Conservation (phyloP, 2,329 filamentous ascomycete species). For the Pochonia chlamydosporia region DNA sequence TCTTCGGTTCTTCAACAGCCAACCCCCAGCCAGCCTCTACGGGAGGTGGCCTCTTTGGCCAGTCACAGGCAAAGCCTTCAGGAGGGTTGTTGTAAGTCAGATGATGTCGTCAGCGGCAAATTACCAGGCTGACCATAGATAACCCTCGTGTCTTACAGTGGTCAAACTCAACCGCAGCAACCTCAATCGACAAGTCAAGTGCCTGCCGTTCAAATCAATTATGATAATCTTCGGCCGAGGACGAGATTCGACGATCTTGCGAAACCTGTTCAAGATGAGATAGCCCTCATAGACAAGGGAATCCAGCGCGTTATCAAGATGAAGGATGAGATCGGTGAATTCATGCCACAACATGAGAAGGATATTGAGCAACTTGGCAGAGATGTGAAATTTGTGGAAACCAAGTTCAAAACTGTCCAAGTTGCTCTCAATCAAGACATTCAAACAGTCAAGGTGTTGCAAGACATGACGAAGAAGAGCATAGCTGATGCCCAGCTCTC, state of each 20-base stretch:
- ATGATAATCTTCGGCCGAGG: constrained; percentile 73
- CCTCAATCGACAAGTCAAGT: constrained; percentile 42
- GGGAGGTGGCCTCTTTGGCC: constrained; percentile 24
- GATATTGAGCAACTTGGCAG: constrained; percentile 41
- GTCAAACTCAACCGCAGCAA: constrained; percentile 23
- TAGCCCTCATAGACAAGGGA: constrained; percentile 71
- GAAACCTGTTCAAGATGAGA: constrained; percentile 71
- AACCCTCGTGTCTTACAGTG: constrained; percentile 13
- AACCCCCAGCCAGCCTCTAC: constrained; percentile 13
- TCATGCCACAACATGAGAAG: constrained; percentile 50
- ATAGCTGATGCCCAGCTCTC: constrained; percentile 64
- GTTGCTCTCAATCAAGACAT: constrained; percentile 49
- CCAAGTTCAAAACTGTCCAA: constrained; percentile 39
- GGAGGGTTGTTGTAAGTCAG: constrained; percentile 26
- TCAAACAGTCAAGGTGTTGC: constrained; percentile 57
- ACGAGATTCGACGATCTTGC: constrained; percentile 89
- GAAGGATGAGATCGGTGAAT: constrained; percentile 69
- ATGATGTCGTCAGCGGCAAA: not conserved
- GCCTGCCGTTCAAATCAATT: constrained; percentile 72
- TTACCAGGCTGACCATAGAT: not conserved
- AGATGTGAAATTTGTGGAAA: constrained; percentile 43
- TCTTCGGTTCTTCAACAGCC: constrained; percentile 21
- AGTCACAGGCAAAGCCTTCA: constrained; percentile 27
- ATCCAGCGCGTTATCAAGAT: constrained; percentile 76
- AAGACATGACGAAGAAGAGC: constrained; percentile 54